These are phyloP conservation scores for Rossbeevera mucosa DNA, from an alignment of 768 basidiomycete genomes.

Conservation along the genomic window DNA sequence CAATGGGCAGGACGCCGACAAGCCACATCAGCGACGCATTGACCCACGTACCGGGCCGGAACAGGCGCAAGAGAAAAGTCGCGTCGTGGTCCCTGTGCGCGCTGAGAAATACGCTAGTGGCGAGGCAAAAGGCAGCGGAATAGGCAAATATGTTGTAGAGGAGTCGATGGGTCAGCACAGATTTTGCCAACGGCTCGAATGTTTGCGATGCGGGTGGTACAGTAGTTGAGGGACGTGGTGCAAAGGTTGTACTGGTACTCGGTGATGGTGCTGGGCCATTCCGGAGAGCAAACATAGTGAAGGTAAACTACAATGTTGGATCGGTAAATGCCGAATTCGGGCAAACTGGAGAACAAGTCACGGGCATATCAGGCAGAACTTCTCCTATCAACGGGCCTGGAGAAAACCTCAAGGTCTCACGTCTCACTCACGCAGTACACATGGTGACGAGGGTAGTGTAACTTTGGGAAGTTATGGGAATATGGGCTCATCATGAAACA, in stretches of 20 bases:
- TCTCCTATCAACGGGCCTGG: too few species aligned
- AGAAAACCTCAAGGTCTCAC: too few species aligned
- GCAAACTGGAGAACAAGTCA: too few species aligned
- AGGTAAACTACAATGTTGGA: not conserved
- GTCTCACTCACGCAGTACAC: too few species aligned
- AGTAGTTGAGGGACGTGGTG: constrained; percentile 46
- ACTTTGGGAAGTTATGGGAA: too few species aligned
- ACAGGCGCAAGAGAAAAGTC: constrained; percentile 31
- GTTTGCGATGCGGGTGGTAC: constrained; percentile 54
- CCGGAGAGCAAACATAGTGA: constrained; percentile 5
- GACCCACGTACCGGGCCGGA: constrained; percentile 42
- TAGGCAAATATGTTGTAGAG: constrained; percentile 49
- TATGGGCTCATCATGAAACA: too few species aligned
- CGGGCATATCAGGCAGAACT: too few species aligned
- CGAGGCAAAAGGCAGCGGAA: constrained; percentile 47
- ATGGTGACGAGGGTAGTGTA: too few species aligned
- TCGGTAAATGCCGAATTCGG: not conserved
- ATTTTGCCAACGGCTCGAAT: constrained; percentile 65
- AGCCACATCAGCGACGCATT: constrained; percentile 45
- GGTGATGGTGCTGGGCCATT: not conserved
- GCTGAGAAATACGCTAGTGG: constrained; percentile 33
- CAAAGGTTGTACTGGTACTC: constrained; percentile 20
- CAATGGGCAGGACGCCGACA: constrained; percentile 49
- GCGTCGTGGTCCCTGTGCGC: constrained; percentile 15
- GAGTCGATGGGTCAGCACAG: constrained; percentile 58